Conservation (phyloP, 1,139 yeast species). For the Suhomyces bribrorum region DNA sequence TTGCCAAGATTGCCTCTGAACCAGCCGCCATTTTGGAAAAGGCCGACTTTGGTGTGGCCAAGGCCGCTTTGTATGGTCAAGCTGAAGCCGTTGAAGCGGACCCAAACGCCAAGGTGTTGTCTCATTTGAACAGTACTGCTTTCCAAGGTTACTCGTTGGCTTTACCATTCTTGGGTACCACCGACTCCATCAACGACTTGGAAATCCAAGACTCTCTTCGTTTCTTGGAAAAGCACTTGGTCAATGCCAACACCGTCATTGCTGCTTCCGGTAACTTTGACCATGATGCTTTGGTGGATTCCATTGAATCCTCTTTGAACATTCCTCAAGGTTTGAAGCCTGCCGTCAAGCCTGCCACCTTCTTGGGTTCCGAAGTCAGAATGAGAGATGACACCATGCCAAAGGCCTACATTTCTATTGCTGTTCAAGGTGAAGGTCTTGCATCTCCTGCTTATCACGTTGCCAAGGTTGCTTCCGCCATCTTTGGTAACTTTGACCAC, state of each 20-base stretch:
- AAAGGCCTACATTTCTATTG: conserved; percentile 73
- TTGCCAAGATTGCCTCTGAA: conserved; percentile 39
- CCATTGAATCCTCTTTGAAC: conserved; percentile 53
- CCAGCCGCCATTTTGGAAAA: conserved; percentile 33
- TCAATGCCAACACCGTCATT: conserved; percentile 63
- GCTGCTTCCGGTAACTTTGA: conserved; percentile 73
- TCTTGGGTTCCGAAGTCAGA: conserved; percentile 84
- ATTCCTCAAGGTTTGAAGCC: conserved; percentile 59
- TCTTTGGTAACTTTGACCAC: conserved; percentile 63
- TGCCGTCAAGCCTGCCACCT: conserved; percentile 52
- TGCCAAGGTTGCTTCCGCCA: conserved; percentile 72
- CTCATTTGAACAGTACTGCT: conserved; percentile 77
- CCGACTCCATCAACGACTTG: conserved; percentile 59
- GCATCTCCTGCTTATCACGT: conserved; percentile 65
- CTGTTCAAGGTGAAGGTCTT: conserved; percentile 69
- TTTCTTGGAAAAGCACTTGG: conserved; percentile 58
- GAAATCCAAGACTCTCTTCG: conserved; percentile 58
- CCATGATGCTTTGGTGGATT: conserved; percentile 67
- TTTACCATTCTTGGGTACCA: conserved; percentile 72
- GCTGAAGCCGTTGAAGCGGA: conserved; percentile 47
- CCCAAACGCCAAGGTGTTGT: conserved; percentile 56
- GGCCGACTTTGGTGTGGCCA: conserved; percentile 37
- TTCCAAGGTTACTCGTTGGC: conserved; percentile 82
- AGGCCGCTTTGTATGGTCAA: conserved; percentile 37
- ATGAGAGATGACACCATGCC: conserved; percentile 86